Evolutionary conservation across 1,139 yeast species (phyloP).

Genomic region (Kurtzmaniella natalensis): DNA sequence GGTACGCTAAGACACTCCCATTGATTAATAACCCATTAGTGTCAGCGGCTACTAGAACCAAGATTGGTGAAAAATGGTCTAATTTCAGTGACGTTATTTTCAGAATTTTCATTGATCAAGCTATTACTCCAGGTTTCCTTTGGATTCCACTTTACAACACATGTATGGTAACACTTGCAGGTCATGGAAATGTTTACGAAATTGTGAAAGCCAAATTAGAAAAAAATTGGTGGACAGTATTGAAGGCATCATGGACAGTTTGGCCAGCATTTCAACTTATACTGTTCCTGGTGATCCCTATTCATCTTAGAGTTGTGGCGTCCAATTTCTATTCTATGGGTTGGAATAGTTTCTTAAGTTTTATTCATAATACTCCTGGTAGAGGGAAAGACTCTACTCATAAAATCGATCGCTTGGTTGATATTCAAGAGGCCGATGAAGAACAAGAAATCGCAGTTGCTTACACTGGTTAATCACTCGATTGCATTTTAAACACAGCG

Average conservation of each 20-base stretch:
- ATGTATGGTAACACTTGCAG: conserved; percentile 35
- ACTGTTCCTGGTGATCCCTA: conserved; percentile 36
- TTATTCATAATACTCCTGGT: conserved; percentile 37
- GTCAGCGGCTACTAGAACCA: conserved; percentile 6
- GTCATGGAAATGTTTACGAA: conserved; percentile 33
- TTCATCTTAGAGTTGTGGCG: conserved; percentile 37
- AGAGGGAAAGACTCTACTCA: conserved; percentile 43
- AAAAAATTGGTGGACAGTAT: conserved; percentile 41
- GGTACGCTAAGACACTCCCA: conserved; percentile 61
- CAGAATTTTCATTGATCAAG: conserved; percentile 36
- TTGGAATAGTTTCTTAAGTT: conserved; percentile 45
- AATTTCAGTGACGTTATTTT: conserved; percentile 33
- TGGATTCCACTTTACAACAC: conserved; percentile 46
- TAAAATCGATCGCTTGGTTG: conserved; percentile 36
- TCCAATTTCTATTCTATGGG: conserved; percentile 41
- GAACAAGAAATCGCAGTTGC: conserved; percentile 29
- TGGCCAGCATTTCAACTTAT: conserved; percentile 43
- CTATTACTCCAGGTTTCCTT: conserved; percentile 29
- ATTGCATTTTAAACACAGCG: no score
- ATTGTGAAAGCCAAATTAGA: conserved; percentile 30
- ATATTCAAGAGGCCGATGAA: conserved; percentile 32
- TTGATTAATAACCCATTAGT: conserved; percentile 41
- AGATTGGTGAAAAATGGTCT: conserved; percentile 6
- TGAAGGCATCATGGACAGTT: conserved; percentile 39
- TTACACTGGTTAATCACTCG: conserved; percentile 11